Base-by-base conservation (phyloP, 306 rosid genomes). In the Ormosia emarginata region DNA sequence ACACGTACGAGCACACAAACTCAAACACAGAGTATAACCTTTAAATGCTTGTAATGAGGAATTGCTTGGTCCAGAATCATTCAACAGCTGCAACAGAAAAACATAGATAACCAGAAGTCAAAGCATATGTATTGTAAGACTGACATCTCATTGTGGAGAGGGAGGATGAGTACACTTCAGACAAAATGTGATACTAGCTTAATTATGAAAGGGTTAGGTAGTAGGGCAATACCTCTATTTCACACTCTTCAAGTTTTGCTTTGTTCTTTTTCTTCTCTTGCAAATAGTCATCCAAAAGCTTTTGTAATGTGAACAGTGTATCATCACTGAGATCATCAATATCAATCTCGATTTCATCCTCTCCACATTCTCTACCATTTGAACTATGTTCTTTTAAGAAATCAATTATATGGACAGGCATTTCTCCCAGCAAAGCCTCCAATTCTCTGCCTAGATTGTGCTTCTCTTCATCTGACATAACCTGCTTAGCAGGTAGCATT, bases 11-110 rank as follows among this genome's bases (percentile, higher is more conserved):
- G 57, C 43, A 17, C 52, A 40, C 39, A 47, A 29, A 65, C 84
- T 81, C 65, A 74, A 30, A 72, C 66, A 37, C 15, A 29, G 77
- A 75, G 61, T 77, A 52, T 75, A 44, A 94, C 98, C 98, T 94
- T 90, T 90, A 73, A 90, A 85, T 43, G 90, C 93, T 81, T 89
- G 98, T 89, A 94, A 81, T 17, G 98, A 91, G 75, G 93, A 92
- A 85, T 92, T 94, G 89, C 97, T 94, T 68, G 93, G 91, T 9
- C 92, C 97, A 62, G 94, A 90, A 71, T 91, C 97, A 82, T 91
- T 90, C 82, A 89, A 59, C 83, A 94, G 83, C 97, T 94, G 90
- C 87, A 89, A 59, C 24, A 85, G 77, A 24, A 83, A 44, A 84
- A 77, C 30, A 81, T 55, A 72, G 47, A 72, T 36, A 74, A 69